Base-by-base conservation (phyloP, 305 asterid species). In the Fraxinus latifolia region DNA sequence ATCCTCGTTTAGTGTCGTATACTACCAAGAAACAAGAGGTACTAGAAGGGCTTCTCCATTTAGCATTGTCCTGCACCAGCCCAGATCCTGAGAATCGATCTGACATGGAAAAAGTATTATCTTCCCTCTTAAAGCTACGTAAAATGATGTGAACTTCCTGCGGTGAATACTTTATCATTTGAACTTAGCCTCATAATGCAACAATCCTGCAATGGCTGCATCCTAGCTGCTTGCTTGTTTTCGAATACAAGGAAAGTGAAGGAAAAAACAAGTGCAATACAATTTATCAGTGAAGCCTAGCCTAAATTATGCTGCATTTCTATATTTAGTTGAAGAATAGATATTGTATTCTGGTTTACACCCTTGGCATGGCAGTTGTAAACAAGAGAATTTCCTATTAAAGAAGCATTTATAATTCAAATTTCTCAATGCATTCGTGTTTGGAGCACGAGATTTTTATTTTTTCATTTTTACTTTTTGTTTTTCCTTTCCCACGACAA, bases 61-160 rank as follows among this genome's bases (percentile, higher is more conserved):
- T 95, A 78, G 96, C 91, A 17, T 82, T 93, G 80, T 91, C 95
- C 36, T 95, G 98, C 88, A 88, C 93, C 76, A 82, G 80, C 80
- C 78, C 84, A 0, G 87, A 90, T 77, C 98, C 98, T 6, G 93
- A 89, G 31, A 87, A 86, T 68, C 87, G 97, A 60, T 95, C 98
- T 17, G 88, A 90, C 77, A 95, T 93, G 96, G 93, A 93, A 17
- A 77, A 87, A 73, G 94, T 91, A 74, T 39, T 90, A 82, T 50
- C 88, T 68, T 86, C 89, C 80, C 92, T 95, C 78, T 67, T 79
- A 2, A 92, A 93, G 89, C 85, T 90, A 78, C 90, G 88, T 5
- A 86, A 85, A 78, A 87, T 79, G 84, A 84, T 33, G 2, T 82
- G 77, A 84, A 60, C 25, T 47, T 65, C 9, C 2, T 44, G 15